Conservation (phyloP, 768 basidiomycete species). For the Zangia roseola region DNA sequence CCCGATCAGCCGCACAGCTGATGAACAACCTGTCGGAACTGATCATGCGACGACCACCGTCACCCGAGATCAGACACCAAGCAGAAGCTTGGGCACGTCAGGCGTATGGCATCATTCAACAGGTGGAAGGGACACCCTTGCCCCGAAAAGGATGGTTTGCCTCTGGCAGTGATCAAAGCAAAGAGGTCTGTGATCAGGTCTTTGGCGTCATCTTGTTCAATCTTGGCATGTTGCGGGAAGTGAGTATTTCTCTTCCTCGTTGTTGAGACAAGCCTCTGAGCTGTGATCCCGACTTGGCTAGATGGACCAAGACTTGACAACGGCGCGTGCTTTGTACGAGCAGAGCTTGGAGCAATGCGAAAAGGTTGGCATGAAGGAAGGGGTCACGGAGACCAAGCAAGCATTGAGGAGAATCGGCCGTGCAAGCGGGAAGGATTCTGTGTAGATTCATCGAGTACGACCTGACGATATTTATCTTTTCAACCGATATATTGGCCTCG, state of each 20-base stretch:
- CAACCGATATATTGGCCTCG: no score
- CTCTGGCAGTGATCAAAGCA: conserved; percentile 22
- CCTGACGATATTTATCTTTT: neutral
- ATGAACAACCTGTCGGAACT: conserved; percentile 50
- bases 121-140: conserved; percentile 18
- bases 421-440: neutral
- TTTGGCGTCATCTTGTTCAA: conserved; percentile 62
- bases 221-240: conserved; percentile 53
- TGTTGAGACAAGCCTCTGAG: neutral
- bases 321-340: conserved; percentile 31
- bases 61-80: conserved; percentile 36
- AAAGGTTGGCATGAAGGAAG: conserved; percentile 32
- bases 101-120: conserved; percentile 38
- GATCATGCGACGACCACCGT: conserved; percentile 37
- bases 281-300: conserved; percentile 4
- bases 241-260: neutral
- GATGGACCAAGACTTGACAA: conserved; percentile 34
- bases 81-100: conserved; percentile 66
- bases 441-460: neutral
- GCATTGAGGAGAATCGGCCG: conserved; percentile 33
- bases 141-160: conserved; percentile 21
- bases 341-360: conserved; percentile 33
- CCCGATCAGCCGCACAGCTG: conserved; percentile 40
- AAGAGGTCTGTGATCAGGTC: conserved; percentile 50
- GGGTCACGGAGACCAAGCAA: conserved; percentile 34